Conservation (phyloP, 306 rosid genomes). For the Prunus persica region Prunus_persica_NCBIv2 NC_034009.1:23511001-23511500, state of each 20-base stretch:
- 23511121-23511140: not conserved
- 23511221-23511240: conserved; percentile 46
- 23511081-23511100: too few relatives aligned
- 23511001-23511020: conserved; percentile 30
- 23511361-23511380: not conserved
- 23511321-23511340: conserved; percentile 51
- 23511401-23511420: not conserved
- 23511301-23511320: conserved; percentile 29
- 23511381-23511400: not conserved
- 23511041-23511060: not conserved
- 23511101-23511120: not conserved
- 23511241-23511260: conserved; percentile 45
- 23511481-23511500: conserved; percentile 46
- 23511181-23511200: conserved; percentile 35
- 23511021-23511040: conserved; percentile 30
- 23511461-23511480: conserved; percentile 68
- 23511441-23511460: conserved; percentile 9
- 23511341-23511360: conserved; percentile 16
- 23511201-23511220: conserved; percentile 36
- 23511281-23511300: conserved; percentile 44
- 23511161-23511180: conserved; percentile 33
- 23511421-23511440: too few relatives aligned
- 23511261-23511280: conserved; percentile 48
- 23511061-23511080: not conserved
- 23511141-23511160: conserved; percentile 49